phyloP scores from a whole-genome alignment of 139 green algal species.

The Spirogloea muscicola region DNA sequence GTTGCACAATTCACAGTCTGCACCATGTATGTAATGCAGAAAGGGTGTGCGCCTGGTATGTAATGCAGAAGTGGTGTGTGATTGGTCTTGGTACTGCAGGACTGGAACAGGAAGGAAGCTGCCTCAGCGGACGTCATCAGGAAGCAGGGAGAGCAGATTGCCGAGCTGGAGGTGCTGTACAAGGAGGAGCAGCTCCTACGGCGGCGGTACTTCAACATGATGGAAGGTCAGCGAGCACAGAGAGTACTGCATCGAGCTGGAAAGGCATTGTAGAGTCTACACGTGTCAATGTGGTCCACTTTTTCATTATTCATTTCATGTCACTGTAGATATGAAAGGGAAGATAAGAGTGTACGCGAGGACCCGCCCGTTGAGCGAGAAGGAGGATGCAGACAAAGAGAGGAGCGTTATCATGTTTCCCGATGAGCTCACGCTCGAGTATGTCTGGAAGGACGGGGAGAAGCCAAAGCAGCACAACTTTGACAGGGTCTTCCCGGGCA shows the following conservation, averaged over 20 bases:
- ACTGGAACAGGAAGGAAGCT: slow-evolving; percentile 82
- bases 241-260: too few species aligned
- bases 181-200: slow-evolving; percentile 72
- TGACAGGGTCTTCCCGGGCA: slow-evolving; percentile 70
- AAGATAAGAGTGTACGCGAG: slow-evolving; percentile 94
- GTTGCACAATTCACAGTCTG: too few species aligned
- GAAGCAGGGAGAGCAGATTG: slow-evolving; percentile 75
- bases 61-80: too few species aligned
- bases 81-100: slow-evolving; percentile 32
- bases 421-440: slow-evolving; percentile 71
- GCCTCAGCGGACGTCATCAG: slow-evolving; percentile 76
- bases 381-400: slow-evolving; percentile 67
- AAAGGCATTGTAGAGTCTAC: too few species aligned
- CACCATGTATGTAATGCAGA: too few species aligned
- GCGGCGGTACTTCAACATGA: slow-evolving; percentile 77
- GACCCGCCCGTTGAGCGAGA: slow-evolving; percentile 79
- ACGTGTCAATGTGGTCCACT: too few species aligned
- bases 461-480: slow-evolving; percentile 84
- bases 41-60: too few species aligned
- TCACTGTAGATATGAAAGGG: slow-evolving; percentile 91
- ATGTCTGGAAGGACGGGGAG: slow-evolving; percentile 84
- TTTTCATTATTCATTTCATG: too few species aligned
- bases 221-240: slow-evolving; percentile 58
- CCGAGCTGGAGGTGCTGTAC: slow-evolving; percentile 92
- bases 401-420: slow-evolving; percentile 53